Conservation (phyloP, 2,329 filamentous ascomycete genomes). For the Setomelanomma holmii region DNA sequence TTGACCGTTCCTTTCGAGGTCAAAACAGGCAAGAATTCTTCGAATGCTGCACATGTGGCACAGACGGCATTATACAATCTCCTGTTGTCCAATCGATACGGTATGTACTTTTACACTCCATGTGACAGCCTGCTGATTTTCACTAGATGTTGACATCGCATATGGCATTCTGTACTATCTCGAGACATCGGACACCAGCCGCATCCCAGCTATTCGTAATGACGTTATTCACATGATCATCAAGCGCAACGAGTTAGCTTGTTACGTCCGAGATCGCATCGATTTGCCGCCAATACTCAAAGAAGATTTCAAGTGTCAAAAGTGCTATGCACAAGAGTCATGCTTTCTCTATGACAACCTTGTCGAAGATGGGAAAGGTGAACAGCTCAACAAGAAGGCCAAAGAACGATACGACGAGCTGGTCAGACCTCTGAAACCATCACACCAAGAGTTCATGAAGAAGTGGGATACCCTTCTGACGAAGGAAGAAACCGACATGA, state of each 20-base stretch:
- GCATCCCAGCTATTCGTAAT: slow-evolving; percentile 82
- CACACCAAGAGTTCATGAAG: slow-evolving; percentile 82
- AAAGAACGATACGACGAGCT: slow-evolving; percentile 82
- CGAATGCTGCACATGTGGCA: slow-evolving; percentile 82
- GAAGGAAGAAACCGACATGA: slow-evolving; percentile 89
- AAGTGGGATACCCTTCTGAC: slow-evolving; percentile 95
- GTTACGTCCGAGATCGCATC: slow-evolving; percentile 81
- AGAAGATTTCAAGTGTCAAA: slow-evolving; percentile 79
- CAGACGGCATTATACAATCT: slow-evolving; percentile 96
- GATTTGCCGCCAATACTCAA: slow-evolving; percentile 87
- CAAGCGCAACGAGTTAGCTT: slow-evolving; percentile 88
- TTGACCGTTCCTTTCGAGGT: slow-evolving; percentile 93
- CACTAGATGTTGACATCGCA: slow-evolving; percentile 78
- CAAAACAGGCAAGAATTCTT: slow-evolving; percentile 86
- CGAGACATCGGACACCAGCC: slow-evolving; percentile 84
- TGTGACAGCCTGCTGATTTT: slow-evolving; percentile 15
- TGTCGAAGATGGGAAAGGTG: slow-evolving; percentile 80
- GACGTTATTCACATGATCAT: slow-evolving; percentile 97
- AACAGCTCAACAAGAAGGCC: slow-evolving; percentile 81
- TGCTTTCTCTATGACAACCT: slow-evolving; percentile 96
- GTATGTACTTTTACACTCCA: slow-evolving; percentile 44
- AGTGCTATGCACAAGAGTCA: slow-evolving; percentile 87
- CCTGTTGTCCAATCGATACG: slow-evolving; percentile 88
- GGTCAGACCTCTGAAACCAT: slow-evolving; percentile 76
- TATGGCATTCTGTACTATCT: slow-evolving; percentile 96